Percentiles rank a stretch among this genome's conserved stretches.
Evolutionary conservation across 23 red algal genomes (phyloP).

Genomic region (Gracilaria domingensis): DNA sequence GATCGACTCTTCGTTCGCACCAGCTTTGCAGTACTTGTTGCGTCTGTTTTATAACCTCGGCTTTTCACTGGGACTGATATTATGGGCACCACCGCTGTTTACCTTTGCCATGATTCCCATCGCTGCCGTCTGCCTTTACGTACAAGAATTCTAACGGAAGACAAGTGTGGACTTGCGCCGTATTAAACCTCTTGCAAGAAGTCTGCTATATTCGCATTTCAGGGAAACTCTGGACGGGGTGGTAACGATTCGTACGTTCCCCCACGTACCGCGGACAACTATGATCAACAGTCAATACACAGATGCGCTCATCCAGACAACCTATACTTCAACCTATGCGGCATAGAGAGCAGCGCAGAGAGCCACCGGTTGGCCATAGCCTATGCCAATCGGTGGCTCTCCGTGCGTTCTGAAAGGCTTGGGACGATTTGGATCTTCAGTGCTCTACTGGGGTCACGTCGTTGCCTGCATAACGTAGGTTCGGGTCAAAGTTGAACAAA

Average conservation of each 20-base stretch:
- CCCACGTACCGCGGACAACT: conserved; percentile 51
- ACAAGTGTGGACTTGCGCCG: conserved; percentile 86
- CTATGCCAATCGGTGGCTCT: conserved; percentile 86
- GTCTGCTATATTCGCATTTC: conserved; percentile 82
- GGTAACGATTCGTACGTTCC: conserved; percentile 86
- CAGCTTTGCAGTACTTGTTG: conserved; percentile 52
- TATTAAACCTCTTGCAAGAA: conserved; percentile 80
- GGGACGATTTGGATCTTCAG: conserved; percentile 78
- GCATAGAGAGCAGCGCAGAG: too few relatives aligned
- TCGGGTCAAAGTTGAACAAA: too few relatives aligned
- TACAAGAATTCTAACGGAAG: conserved; percentile 89
- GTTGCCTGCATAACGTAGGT: too few relatives aligned
- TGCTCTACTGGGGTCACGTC: too few relatives aligned
- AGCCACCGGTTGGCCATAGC: too few relatives aligned
- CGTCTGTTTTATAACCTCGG: conserved; percentile 26
- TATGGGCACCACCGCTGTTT: conserved; percentile 75
- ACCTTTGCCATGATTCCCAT: conserved; percentile 61
- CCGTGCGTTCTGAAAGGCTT: conserved; percentile 72
- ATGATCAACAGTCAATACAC: conserved; percentile 56
- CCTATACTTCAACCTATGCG: conserved; percentile 58
- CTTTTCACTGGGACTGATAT: conserved; percentile 57
- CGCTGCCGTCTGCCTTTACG: conserved; percentile 64
- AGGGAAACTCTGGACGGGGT: conserved; percentile 89
- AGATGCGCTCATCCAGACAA: conserved; percentile 63
- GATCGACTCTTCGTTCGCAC: conserved; percentile 62